Percentiles rank a stretch among this genome's conserved stretches.
Conservation (phyloP, 176 grass and related monocot genomes). For the Stipa capillata region DNA sequence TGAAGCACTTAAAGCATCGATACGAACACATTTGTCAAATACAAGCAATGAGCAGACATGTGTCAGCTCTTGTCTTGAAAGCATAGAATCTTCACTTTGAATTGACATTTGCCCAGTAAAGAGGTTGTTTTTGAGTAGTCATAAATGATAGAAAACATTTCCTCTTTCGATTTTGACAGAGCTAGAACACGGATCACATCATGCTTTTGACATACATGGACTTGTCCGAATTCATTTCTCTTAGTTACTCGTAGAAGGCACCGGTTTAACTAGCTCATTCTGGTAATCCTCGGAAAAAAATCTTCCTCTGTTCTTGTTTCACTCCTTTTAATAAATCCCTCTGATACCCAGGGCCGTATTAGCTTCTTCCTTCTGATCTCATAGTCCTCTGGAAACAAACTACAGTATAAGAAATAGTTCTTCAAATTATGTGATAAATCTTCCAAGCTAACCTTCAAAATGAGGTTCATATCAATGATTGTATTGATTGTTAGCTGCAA, state of each 20-base stretch:
- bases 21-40: not conserved
- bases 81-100: not conserved
- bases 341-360: not conserved
- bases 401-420: not conserved
- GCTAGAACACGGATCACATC: slow-evolving; percentile 21
- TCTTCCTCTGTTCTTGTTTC: slow-evolving; percentile 31
- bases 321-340: slow-evolving; percentile 13
- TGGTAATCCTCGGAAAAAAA: slow-evolving; percentile 28
- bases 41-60: not conserved
- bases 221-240: slow-evolving; percentile 16
- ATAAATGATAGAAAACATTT: slow-evolving; percentile 5
- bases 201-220: slow-evolving; percentile 16
- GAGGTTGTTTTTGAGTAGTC: not conserved
- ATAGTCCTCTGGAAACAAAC: not conserved
- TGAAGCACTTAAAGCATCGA: not conserved
- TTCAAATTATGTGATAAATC: not conserved
- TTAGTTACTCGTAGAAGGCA: slow-evolving; percentile 20
- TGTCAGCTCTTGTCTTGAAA: not conserved
- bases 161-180: not conserved
- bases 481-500: not conserved
- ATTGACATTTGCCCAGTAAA: not conserved
- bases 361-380: not conserved
- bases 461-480: not conserved
- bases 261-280: slow-evolving; percentile 23
- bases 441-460: slow-evolving; percentile 8